Evolutionary conservation across 2,329 filamentous ascomycete species (phyloP).

Genomic region (Curvularia lunata): DNA sequence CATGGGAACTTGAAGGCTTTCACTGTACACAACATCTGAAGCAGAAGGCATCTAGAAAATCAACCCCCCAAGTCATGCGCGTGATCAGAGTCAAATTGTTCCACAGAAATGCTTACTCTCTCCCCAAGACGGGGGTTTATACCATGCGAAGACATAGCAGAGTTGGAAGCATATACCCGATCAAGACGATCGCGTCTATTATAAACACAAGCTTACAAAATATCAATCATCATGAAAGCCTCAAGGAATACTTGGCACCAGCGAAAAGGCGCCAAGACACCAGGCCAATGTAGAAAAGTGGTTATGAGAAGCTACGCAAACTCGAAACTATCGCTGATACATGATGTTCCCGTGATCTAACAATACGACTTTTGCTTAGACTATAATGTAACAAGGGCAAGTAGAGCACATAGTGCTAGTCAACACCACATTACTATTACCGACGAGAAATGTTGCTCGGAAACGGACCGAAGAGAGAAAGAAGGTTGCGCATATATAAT

Average conservation of each 20-base stretch:
- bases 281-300: too few relatives aligned
- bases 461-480: not conserved
- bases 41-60: not conserved
- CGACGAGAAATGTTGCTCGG: not conserved
- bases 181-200: not conserved
- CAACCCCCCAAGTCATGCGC: not conserved
- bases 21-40: not conserved
- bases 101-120: too few relatives aligned
- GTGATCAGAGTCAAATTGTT: too few relatives aligned
- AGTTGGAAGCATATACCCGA: not conserved
- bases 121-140: too few relatives aligned
- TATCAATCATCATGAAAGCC: not conserved
- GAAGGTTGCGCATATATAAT: not conserved
- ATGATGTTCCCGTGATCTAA: too few relatives aligned
- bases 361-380: too few relatives aligned
- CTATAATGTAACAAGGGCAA: too few relatives aligned
- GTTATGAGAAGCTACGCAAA: too few relatives aligned
- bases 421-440: not conserved
- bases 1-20: not conserved
- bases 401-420: too few relatives aligned
- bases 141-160: not conserved
- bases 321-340: too few relatives aligned
- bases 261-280: too few relatives aligned
- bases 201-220: not conserved
- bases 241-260: not conserved